Percentiles rank a stretch among this genome's conserved stretches.
Evolutionary conservation across 2,329 filamentous ascomycete species (phyloP).

Genomic region (Dactylellina haptotyla): DNA sequence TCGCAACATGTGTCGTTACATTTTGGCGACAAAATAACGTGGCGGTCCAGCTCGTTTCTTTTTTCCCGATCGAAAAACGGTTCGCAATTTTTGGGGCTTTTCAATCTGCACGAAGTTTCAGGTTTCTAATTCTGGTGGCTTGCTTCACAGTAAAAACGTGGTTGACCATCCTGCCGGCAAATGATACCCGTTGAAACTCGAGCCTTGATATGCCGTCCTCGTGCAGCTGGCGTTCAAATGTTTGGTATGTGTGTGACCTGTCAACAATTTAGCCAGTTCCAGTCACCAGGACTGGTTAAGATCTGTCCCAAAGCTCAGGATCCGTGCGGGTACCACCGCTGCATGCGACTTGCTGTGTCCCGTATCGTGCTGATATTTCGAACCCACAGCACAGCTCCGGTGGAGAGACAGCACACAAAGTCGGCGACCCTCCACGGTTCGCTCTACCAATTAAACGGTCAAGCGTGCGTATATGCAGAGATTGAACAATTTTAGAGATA

Average conservation of each 20-base stretch:
- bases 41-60: constrained; percentile 15
- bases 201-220: constrained; percentile 5
- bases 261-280: constrained; percentile 27
- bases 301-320: constrained; percentile 48
- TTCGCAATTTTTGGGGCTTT: constrained; percentile 35
- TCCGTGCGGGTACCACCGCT: constrained; percentile 51
- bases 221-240: background rate
- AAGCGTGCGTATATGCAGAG: too few species aligned
- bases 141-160: constrained; percentile 27
- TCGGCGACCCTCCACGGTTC: constrained; percentile 28
- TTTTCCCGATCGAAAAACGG: constrained; percentile 3
- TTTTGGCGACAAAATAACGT: constrained; percentile 6
- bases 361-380: constrained; percentile 43
- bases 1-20: constrained; percentile 1
- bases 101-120: constrained; percentile 23
- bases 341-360: constrained; percentile 41
- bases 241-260: constrained; percentile 27
- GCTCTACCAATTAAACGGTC: too few species aligned
- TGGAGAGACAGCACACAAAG: constrained; percentile 41
- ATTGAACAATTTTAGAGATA: constrained; percentile 17
- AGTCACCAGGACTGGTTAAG: constrained; percentile 26
- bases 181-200: constrained; percentile 11
- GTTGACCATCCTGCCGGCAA: constrained; percentile 23
- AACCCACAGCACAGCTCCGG: constrained; percentile 8
- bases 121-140: constrained; percentile 34